Evolutionary conservation across 2,329 filamentous ascomycete genomes (phyloP).

Genomic region (Penicillium sp.): DNA sequence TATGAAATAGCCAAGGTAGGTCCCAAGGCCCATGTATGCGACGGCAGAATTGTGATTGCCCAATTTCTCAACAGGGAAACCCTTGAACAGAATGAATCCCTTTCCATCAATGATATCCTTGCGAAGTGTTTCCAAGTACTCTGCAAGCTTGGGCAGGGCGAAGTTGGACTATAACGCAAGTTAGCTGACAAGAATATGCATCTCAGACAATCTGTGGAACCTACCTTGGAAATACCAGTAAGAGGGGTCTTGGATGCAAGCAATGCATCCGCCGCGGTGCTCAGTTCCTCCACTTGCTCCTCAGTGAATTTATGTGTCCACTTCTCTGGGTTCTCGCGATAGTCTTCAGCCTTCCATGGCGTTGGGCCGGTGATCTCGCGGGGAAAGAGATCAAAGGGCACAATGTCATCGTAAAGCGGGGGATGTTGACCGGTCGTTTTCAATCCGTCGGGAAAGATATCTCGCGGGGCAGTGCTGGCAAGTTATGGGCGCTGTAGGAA

Average conservation of each 20-base stretch:
- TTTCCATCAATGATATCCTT: constrained; percentile 79
- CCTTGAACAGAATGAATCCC: constrained; percentile 88
- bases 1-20: constrained; percentile 85
- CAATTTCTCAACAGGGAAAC: constrained; percentile 79
- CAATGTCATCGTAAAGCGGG: constrained; percentile 69
- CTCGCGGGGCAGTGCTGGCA: constrained; percentile 47
- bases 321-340: constrained; percentile 65
- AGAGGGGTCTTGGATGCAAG: constrained; percentile 68
- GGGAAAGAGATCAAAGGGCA: constrained; percentile 73
- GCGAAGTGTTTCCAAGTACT: constrained; percentile 62
- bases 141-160: constrained; percentile 62
- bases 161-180: constrained; percentile 59
- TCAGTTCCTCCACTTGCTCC: constrained; percentile 71
- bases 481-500: constrained; percentile 47
- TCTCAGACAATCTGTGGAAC: constrained; percentile 3
- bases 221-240: constrained; percentile 71
- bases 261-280: constrained; percentile 71
- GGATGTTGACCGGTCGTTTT: constrained; percentile 75
- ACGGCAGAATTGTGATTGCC: constrained; percentile 78
- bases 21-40: constrained; percentile 88
- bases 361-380: constrained; percentile 73
- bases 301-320: constrained; percentile 75
- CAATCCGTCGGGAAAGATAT: constrained; percentile 68
- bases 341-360: constrained; percentile 73
- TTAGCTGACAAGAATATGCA: constrained; percentile 5